phyloP scores from a whole-genome alignment of 352 stramenopile genomes.

The Phytophthora pistaciae region DNA sequence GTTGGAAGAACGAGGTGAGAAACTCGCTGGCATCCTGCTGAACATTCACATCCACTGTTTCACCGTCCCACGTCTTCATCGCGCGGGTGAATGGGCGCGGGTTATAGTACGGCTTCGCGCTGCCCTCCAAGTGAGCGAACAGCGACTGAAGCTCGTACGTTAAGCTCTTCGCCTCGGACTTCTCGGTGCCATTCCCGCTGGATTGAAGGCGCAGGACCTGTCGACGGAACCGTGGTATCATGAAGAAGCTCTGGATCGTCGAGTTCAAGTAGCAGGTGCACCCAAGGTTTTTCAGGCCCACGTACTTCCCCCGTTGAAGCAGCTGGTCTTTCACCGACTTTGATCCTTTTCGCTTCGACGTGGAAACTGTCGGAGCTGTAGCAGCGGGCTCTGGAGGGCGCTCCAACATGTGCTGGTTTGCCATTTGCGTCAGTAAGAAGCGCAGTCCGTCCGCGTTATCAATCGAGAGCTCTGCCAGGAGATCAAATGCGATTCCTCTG shows the following conservation, averaged over 20 bases:
- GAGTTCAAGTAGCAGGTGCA: constrained; percentile 98
- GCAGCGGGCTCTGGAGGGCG: constrained; percentile 43
- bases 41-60: constrained; percentile 89
- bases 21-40: constrained; percentile 96
- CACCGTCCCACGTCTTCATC: constrained; percentile 91
- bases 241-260: constrained; percentile 96
- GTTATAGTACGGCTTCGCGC: constrained; percentile 88
- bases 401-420: constrained; percentile 77
- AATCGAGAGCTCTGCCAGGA: constrained; percentile 73
- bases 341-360: constrained; percentile 60
- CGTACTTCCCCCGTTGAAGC: constrained; percentile 80
- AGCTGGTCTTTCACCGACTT: constrained; percentile 56
- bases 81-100: constrained; percentile 77
- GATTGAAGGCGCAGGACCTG: constrained; percentile 82
- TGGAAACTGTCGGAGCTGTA: constrained; percentile 30
- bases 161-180: constrained; percentile 44
- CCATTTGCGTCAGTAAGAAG: constrained; percentile 79
- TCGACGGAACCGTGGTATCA: constrained; percentile 92
- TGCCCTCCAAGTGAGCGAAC: constrained; percentile 91
- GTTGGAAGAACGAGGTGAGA: constrained; percentile 93
- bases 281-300: constrained; percentile 95
- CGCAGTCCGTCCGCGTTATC: constrained; percentile 71
- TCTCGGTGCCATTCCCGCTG: constrained; percentile 15
- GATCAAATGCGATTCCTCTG: constrained; percentile 78
- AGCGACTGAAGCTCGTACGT: constrained; percentile 92